Percentiles rank a stretch among this genome's conserved stretches.
These are phyloP conservation scores for Heritiera littoralis DNA, from an alignment of 345 rosid genomes.

Conservation along the genomic window DNA sequence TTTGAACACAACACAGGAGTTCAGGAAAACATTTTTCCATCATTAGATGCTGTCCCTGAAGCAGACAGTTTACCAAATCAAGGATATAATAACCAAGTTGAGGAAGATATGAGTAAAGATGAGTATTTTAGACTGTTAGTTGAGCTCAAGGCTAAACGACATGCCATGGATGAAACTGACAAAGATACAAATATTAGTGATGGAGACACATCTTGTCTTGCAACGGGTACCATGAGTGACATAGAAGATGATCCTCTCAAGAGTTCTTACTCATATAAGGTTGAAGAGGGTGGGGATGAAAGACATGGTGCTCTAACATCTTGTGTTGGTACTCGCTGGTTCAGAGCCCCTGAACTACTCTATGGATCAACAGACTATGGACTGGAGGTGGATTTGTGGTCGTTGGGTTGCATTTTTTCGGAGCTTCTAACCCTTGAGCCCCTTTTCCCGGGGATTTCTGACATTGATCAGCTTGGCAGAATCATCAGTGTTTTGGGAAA, in stretches of 20 bases:
- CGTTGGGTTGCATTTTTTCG: slow-evolving; percentile 84
- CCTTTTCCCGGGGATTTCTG: slow-evolving; percentile 82
- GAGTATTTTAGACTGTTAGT: slow-evolving; percentile 55
- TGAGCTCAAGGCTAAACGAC: slow-evolving; percentile 52
- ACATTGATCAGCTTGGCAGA: slow-evolving; percentile 83
- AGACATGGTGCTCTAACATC: slow-evolving; percentile 66
- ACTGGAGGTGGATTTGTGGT: slow-evolving; percentile 84
- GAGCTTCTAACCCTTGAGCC: slow-evolving; percentile 80
- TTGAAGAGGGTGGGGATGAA: slow-evolving; percentile 52
- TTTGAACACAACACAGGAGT: slow-evolving; percentile 27
- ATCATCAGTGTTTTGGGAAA: slow-evolving; percentile 72
- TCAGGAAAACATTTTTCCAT: slow-evolving; percentile 34
- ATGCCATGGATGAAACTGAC: slow-evolving; percentile 48
- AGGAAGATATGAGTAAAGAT: slow-evolving; percentile 39
- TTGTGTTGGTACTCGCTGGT: slow-evolving; percentile 98
- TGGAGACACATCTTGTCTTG: slow-evolving; percentile 76
- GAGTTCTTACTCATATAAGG: slow-evolving; percentile 57
- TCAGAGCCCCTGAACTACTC: slow-evolving; percentile 88
- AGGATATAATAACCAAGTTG: slow-evolving; percentile 26
- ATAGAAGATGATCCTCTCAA: slow-evolving; percentile 72
- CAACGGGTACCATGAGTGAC: slow-evolving; percentile 80
- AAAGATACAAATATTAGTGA: slow-evolving; percentile 62
- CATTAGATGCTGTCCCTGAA: slow-evolving; percentile 40
- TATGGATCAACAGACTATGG: slow-evolving; percentile 85
- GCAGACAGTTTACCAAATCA: slow-evolving; percentile 26